Percentiles rank a stretch among this genome's conserved stretches.
Conservation (phyloP, 805 yeast species). For the Priceomyces castillae region DNA sequence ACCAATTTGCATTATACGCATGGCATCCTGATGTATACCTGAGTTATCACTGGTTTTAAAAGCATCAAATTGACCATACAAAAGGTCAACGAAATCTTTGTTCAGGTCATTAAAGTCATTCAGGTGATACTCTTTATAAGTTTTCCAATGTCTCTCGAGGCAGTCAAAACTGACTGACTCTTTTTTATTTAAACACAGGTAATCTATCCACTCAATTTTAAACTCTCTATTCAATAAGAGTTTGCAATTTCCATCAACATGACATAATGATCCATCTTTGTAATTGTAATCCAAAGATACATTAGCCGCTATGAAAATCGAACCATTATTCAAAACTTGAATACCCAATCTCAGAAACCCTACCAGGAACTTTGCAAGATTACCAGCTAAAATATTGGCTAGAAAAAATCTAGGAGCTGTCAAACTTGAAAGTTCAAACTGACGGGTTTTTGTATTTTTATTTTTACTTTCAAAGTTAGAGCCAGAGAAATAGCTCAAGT, state of each 20-base stretch:
- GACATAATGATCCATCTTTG: constrained; percentile 68
- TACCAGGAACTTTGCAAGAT: constrained; percentile 24
- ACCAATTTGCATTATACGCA: constrained; percentile 70
- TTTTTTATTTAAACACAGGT: constrained; percentile 36
- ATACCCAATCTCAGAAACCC: constrained; percentile 36
- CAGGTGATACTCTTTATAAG: constrained; percentile 10
- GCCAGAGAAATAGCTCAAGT: neutral
- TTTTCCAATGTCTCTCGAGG: constrained; percentile 27
- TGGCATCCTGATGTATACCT: constrained; percentile 64
- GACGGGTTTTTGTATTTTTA: constrained; percentile 15
- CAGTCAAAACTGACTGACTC: constrained; percentile 22
- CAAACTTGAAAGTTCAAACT: constrained; percentile 61
- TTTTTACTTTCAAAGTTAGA: constrained; percentile 5
- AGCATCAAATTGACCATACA: constrained; percentile 36
- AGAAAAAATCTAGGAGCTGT: constrained; percentile 64
- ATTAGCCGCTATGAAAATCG: constrained; percentile 32
- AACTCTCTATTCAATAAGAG: constrained; percentile 61
- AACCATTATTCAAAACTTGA: constrained; percentile 40
- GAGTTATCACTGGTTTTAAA: constrained; percentile 48
- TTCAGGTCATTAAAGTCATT: constrained; percentile 10
- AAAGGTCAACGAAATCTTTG: constrained; percentile 19
- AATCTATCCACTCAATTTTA: constrained; percentile 70
- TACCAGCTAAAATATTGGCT: constrained; percentile 49
- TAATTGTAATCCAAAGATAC: constrained; percentile 39
- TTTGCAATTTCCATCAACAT: constrained; percentile 58